Evolutionary conservation across 768 basidiomycete species (phyloP), one percentile per base, ranked within the genome.

Genomic region (Sarcodon aspratus): DNA sequence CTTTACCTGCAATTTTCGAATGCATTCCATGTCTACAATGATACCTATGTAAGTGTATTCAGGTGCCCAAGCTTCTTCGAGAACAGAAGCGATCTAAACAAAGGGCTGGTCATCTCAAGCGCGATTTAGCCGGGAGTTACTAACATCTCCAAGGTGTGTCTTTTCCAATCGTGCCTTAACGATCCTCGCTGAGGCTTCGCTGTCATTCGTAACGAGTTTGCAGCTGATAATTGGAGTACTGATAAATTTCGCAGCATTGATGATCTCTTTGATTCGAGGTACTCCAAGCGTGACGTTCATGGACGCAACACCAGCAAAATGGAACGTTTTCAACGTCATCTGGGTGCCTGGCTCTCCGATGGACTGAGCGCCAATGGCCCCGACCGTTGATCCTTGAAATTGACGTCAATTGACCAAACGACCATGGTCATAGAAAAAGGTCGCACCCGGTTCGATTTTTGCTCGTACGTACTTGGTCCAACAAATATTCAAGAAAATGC

Each of bases 221-320:
- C 94, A 95, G 53, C 94, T 94, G 64, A 99, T 99, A 63, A 99
- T 97, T 3, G 96, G 96, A 0, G 96, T 99, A 60, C 86, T 93
- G 66, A 99, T 98, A 36, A 73, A 66, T 63, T 96, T 99, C n/a
- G 96, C 90, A 2, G 93, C 96, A 57, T 98, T 99, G 72, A 99
- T 99, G 55, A 99, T 98, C 66, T 99, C 96, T 66, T 98, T 98
- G 69, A 99, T 98, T 59, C 96, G 95, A 3, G 96, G 96, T n/a
- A 98, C 96, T 66, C 96, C 96, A 35, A 98, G 79, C 0, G 96
- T 99, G 54, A 99, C 92, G 68, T 97, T 98, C 96, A 98, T 99
- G 35, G 94, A 95, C 7, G 96, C 96, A 53, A 99, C 95, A 69
- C 96, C 96, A 58, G 96, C 96, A 66, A 98, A 99, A 74, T 99